phyloP scores from a whole-genome alignment of 805 yeast species.

The Saccharomycopsis malanga region DNA sequence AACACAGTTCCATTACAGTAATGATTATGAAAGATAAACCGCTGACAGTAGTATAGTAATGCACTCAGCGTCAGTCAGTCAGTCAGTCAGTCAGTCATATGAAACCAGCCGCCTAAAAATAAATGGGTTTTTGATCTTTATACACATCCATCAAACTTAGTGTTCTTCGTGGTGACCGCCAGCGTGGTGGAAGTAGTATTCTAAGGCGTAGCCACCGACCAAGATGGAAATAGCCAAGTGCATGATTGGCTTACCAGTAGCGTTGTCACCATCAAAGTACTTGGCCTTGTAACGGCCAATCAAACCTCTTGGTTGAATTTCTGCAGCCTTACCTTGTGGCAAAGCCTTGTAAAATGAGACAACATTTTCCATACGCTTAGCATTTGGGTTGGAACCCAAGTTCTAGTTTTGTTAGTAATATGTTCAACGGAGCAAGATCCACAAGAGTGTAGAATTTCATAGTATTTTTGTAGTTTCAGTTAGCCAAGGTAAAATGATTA shows the following conservation, averaged over 20 bases:
- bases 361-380: constrained; percentile 92
- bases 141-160: neutral
- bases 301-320: constrained; percentile 59
- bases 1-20: no score
- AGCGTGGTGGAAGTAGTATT: constrained; percentile 85
- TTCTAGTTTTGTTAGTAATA: constrained; percentile 41
- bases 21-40: no score
- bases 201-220: constrained; percentile 79
- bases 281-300: constrained; percentile 77
- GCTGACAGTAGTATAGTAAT: no score
- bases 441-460: neutral
- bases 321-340: constrained; percentile 89
- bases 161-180: constrained; percentile 29
- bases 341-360: constrained; percentile 92
- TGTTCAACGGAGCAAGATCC: neutral
- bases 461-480: no score
- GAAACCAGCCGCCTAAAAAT: no score
- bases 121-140: no score
- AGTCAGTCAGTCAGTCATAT: no score
- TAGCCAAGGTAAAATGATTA: neutral
- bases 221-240: constrained; percentile 68
- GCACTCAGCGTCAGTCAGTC: no score
- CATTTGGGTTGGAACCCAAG: constrained; percentile 92
- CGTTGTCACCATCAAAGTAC: constrained; percentile 77
- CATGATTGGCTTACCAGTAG: constrained; percentile 74